A percentile compares a stretch with the other conserved stretches of the same genome.
These are phyloP conservation scores for Senecio squalidus DNA, from an alignment of 140 eudicot genomes.

Conservation along the genomic window DNA sequence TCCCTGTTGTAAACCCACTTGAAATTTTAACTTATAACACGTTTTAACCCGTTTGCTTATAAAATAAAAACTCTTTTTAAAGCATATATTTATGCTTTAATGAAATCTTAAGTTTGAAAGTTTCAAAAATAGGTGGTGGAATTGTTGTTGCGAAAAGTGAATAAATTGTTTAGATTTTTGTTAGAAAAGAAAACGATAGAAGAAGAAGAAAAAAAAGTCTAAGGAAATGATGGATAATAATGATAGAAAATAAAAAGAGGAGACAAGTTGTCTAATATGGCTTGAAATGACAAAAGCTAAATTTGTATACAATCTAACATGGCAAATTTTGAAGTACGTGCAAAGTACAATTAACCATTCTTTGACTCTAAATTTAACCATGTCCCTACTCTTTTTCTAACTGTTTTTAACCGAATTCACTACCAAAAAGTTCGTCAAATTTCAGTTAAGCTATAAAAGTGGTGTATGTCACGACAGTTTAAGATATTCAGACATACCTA, in stretches of 20 bases:
- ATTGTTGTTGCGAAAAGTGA: slow-evolving; percentile 27
- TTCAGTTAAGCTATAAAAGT: slow-evolving; percentile 4
- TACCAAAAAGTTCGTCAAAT: not conserved
- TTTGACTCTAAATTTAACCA: slow-evolving; percentile 28
- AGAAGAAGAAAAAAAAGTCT: slow-evolving; percentile 32
- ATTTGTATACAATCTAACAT: slow-evolving; percentile 1
- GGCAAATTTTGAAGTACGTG: slow-evolving; percentile 31
- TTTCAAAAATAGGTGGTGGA: slow-evolving; percentile 12
- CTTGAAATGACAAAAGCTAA: slow-evolving; percentile 34
- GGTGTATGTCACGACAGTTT: too few species aligned
- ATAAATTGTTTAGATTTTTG: slow-evolving; percentile 14
- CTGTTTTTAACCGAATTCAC: slow-evolving; percentile 15
- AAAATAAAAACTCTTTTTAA: too few species aligned
- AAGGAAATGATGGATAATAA: slow-evolving; percentile 33
- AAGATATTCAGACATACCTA: too few species aligned
- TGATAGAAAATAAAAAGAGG: slow-evolving; percentile 25
- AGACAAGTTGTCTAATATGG: slow-evolving; percentile 33
- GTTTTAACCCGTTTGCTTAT: too few species aligned
- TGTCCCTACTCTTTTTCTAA: slow-evolving; percentile 6
- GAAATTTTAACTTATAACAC: not conserved
- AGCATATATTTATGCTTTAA: not conserved
- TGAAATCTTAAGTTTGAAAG: not conserved
- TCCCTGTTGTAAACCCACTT: not conserved
- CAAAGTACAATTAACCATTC: slow-evolving; percentile 27
- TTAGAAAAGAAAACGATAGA: slow-evolving; percentile 14